Base-by-base conservation (phyloP, 192 early-diverging fungal genomes). In the Mortierella alpina region DNA sequence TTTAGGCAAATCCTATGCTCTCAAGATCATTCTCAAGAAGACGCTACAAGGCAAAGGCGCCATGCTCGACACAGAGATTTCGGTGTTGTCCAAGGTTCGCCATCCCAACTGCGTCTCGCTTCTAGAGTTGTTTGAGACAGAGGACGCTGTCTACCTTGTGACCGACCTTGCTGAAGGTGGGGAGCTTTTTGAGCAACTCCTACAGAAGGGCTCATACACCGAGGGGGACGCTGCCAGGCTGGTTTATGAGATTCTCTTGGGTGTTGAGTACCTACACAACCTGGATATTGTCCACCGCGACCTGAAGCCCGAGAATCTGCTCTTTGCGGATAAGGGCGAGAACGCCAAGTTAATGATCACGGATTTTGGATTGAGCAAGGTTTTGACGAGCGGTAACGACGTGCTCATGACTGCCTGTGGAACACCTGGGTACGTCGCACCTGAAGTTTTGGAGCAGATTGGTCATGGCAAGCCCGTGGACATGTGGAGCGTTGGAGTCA, bases 211-310 rank as follows among this genome's bases (percentile, higher is more conserved):
- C 17, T 84, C 73, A 63, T 95, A 92, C 71, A 90, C 88, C 23
- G 95, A 96, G 68, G 81, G 79, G 12, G 93, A 95, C 82, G 94
- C 94, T 5, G 86, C 89, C 44, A 66, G 86, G 46, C 85, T 95
- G 48, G 87, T 95, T 4, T 84, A 87, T 51, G 87, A 90, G 46
- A 90, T 94, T n/a, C 78, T 92, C 39, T 85, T 93, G 55, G 93
- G 94, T 31, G 86, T 96, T 20, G 90, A 88, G 5, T 97, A 96
- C 79, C 81, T 97, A 57, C 96, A 97, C 84, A 84, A 84, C 42
- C 85, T 93, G 70, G 90, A 91, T 77, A 91, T 96, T 77, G 94
- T 96, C n/a, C 95, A 97, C 73, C 85, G 92, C 15, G 88, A 91
- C 72, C 78, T 90, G 56, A 92, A 96, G 85, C 95, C 95, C 12